Evolutionary conservation across 192 early-diverging fungal species (phyloP).

Genomic region (Backusella westeae): DNA sequence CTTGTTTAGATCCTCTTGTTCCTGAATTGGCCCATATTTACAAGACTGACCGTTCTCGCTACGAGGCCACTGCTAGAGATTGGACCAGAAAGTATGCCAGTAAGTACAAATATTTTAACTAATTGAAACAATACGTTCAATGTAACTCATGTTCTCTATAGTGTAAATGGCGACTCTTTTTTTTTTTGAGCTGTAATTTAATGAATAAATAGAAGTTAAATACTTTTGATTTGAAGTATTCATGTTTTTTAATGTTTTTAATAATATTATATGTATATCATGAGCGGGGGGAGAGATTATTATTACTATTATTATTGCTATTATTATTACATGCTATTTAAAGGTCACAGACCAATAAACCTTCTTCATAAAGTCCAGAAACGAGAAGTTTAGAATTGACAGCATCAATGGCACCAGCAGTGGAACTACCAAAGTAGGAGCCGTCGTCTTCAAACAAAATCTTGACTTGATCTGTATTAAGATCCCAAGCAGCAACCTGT

Average conservation of each 20-base stretch:
- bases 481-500: constrained; percentile 18
- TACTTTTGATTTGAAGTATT: not conserved
- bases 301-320: not conserved
- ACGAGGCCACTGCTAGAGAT: constrained; percentile 87
- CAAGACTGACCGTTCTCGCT: constrained; percentile 89
- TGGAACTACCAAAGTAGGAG: constrained; percentile 7
- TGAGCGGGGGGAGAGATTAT: not conserved
- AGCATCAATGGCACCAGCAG: constrained; percentile 18
- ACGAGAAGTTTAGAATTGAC: constrained; percentile 8
- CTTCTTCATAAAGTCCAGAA: constrained; percentile 19
- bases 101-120: constrained; percentile 10
- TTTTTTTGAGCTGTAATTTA: not conserved
- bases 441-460: constrained; percentile 21
- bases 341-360: constrained; percentile 15
- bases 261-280: not conserved
- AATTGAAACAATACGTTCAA: not conserved
- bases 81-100: constrained; percentile 92
- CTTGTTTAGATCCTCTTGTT: constrained; percentile 82
- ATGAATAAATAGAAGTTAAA: constrained; percentile 6
- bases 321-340: not conserved
- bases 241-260: not conserved
- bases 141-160: not conserved
- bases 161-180: not conserved
- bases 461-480: not conserved
- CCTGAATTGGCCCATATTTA: constrained; percentile 97